These are phyloP conservation scores for Leptomonas pyrrhocoris DNA, from an alignment of 208 protist species.

Conservation along the genomic window DNA sequence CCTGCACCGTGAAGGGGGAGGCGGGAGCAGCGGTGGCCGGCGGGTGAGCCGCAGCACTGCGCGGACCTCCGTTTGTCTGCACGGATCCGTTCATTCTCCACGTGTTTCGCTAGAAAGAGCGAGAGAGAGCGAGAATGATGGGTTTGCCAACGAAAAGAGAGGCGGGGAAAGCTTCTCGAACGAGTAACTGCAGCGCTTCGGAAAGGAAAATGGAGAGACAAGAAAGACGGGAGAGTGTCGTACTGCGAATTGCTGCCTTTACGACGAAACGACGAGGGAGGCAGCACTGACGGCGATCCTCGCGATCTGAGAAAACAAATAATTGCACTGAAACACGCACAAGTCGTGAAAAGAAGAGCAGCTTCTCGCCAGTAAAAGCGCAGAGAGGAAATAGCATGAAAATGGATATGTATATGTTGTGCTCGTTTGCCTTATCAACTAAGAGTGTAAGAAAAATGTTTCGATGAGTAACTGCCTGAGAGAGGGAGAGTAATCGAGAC, in stretches of 20 bases:
- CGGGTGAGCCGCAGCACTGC: neutral
- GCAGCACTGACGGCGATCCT: neutral
- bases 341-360: no score
- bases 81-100: neutral
- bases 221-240: neutral
- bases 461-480: no score
- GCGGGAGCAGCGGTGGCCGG: neutral
- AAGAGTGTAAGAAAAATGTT: no score
- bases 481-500: no score
- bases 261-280: neutral
- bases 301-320: no score
- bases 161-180: neutral
- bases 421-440: no score
- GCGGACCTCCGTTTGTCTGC: neutral
- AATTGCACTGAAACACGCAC: no score
- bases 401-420: no score
- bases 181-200: neutral
- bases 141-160: neutral
- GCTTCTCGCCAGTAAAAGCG: no score
- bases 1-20: neutral
- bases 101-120: neutral
- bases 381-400: no score
- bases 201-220: neutral
- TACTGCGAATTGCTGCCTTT: neutral
- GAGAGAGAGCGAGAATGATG: neutral